These are phyloP conservation scores for Hypoxylon sp. DNA, from an alignment of 2,329 filamentous ascomycete species.

Conservation along the genomic window DNA sequence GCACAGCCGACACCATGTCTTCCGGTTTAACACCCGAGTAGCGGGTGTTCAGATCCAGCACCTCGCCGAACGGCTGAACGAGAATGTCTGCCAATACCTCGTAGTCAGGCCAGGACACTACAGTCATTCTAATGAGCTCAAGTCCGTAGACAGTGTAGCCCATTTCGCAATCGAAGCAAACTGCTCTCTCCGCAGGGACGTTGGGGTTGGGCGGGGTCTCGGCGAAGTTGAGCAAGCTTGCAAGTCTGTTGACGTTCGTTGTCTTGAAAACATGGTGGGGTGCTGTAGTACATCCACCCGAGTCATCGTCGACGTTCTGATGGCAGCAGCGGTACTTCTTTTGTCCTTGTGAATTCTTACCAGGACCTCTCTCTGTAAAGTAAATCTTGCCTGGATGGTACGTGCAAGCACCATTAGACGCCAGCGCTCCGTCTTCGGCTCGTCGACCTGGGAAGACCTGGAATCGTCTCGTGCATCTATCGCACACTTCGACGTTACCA, in stretches of 20 bases:
- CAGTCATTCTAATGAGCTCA: constrained; percentile 90
- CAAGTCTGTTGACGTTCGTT: constrained; percentile 79
- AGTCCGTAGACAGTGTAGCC: constrained; percentile 90
- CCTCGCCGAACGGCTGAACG: constrained; percentile 83
- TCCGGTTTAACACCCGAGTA: constrained; percentile 89
- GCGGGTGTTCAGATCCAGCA: constrained; percentile 90
- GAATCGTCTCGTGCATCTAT: constrained; percentile 87
- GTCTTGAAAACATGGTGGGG: constrained; percentile 90
- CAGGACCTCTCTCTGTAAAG: constrained; percentile 67
- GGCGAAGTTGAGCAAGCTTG: constrained; percentile 82
- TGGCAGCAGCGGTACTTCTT: constrained; percentile 84
- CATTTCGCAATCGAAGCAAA: constrained; percentile 98
- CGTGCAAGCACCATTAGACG: constrained; percentile 81
- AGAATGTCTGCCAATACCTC: constrained; percentile 83
- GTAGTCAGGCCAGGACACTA: constrained; percentile 85
- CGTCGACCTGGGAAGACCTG: constrained; percentile 91
- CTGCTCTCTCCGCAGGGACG: constrained; percentile 67
- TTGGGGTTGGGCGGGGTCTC: constrained; percentile 76
- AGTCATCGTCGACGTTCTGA: constrained; percentile 73
- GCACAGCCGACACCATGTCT: constrained; percentile 76
- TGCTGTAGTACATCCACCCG: constrained; percentile 77
- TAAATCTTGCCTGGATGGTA: constrained; percentile 83
- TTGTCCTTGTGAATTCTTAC: constrained; percentile 68
- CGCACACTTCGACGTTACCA: constrained; percentile 87
- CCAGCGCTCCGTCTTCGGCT: constrained; percentile 78